Evolutionary conservation across 1,284 basidiomycete genomes (phyloP).

Genomic region (Austroboletus rostrupii): DNA sequence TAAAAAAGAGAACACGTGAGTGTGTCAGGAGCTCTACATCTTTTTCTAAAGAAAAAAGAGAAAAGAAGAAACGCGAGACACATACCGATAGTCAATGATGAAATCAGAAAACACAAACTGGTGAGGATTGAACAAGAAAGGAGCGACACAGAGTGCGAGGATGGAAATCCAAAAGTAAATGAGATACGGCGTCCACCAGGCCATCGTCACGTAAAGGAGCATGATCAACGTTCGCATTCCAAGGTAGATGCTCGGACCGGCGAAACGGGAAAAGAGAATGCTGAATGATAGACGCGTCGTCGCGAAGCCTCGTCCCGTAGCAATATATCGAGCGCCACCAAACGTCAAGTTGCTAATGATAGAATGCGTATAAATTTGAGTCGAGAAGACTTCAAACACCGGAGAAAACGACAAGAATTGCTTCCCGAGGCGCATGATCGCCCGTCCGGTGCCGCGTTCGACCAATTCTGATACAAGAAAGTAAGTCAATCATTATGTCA

Average conservation of each 20-base stretch:
- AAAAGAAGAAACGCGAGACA: too few species aligned
- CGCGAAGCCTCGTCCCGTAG: slow-evolving; percentile 95
- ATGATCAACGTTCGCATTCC: slow-evolving; percentile 90
- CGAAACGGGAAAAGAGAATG: slow-evolving; percentile 94
- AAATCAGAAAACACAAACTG: slow-evolving; percentile 95
- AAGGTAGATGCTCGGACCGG: slow-evolving; percentile 97
- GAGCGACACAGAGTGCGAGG: slow-evolving; percentile 86
- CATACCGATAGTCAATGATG: slow-evolving; percentile 82
- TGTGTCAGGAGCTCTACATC: too few species aligned
- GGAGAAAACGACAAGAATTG: slow-evolving; percentile 94
- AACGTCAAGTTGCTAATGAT: slow-evolving; percentile 93
- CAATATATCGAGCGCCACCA: slow-evolving; percentile 95
- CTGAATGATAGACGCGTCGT: slow-evolving; percentile 92
- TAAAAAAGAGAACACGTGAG: too few species aligned
- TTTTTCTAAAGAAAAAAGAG: too few species aligned
- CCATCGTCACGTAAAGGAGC: slow-evolving; percentile 84
- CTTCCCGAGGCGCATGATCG: slow-evolving; percentile 90
- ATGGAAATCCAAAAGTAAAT: slow-evolving; percentile 99
- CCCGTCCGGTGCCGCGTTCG: slow-evolving; percentile 90
- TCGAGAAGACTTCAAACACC: slow-evolving; percentile 95
- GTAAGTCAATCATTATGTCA: slow-evolving; percentile 4
- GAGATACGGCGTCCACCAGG: slow-evolving; percentile 91
- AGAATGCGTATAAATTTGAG: slow-evolving; percentile 94
- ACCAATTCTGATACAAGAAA: slow-evolving; percentile 69
- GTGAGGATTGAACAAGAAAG: slow-evolving; percentile 97